A percentile compares a stretch with the other conserved stretches of the same genome.
phyloP scores from a whole-genome alignment of 768 basidiomycete species.

The Coprinopsis sp. region DNA sequence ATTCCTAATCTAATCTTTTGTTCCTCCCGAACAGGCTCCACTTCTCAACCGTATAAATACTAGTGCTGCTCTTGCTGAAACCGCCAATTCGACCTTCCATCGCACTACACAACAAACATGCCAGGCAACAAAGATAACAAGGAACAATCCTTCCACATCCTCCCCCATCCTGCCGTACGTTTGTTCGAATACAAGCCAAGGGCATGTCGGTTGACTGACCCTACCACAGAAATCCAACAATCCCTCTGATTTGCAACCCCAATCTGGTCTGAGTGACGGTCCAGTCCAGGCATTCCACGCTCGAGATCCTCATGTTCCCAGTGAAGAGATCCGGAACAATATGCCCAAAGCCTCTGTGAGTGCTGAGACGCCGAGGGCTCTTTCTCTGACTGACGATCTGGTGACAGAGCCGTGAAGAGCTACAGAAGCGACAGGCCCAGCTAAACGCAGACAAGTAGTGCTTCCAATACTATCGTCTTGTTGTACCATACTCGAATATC shows the following conservation, averaged over 20 bases:
- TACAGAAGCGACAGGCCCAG: constrained; percentile 41
- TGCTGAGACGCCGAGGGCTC: not conserved
- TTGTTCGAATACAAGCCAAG: not conserved
- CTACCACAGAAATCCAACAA: constrained; percentile 57
- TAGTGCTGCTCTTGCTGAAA: no score
- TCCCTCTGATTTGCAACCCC: constrained; percentile 53
- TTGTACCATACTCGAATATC: not conserved
- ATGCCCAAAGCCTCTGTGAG: constrained; percentile 47
- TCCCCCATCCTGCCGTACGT: constrained; percentile 58
- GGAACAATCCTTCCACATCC: constrained; percentile 46
- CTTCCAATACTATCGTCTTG: no score
- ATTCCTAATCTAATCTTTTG: no score
- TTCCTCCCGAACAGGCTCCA: no score
- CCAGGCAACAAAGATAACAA: constrained; percentile 12
- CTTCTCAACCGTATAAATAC: no score
- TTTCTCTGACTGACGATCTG: not conserved
- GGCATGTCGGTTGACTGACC: not conserved
- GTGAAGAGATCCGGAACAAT: constrained; percentile 36
- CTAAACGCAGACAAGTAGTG: constrained; percentile 1
- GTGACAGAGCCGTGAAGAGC: constrained; percentile 46
- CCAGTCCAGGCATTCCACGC: constrained; percentile 43
- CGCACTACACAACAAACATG: no score
- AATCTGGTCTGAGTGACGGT: constrained; percentile 33
- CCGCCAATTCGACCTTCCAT: no score
- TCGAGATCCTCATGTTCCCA: constrained; percentile 48